phyloP scores from a whole-genome alignment of 257 asterid genomes.

The Solanum piurae region DNA sequence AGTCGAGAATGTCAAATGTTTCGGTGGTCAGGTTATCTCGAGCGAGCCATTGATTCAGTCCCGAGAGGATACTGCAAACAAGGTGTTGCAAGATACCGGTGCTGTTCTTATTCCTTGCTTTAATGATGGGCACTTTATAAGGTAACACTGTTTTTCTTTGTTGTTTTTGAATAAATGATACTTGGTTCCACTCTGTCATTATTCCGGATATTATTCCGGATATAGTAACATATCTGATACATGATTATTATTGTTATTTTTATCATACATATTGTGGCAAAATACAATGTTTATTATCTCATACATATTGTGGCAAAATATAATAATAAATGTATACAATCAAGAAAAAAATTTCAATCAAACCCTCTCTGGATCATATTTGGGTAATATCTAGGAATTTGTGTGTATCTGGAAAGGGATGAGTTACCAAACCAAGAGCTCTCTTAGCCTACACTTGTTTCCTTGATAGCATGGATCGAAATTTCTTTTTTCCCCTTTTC shows the following conservation, averaged over 20 bases:
- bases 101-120: constrained; percentile 83
- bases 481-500: background rate
- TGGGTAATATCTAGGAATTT: background rate
- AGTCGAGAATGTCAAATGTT: constrained; percentile 79
- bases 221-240: background rate
- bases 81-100: constrained; percentile 63
- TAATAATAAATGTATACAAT: background rate
- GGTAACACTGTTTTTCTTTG: constrained; percentile 24
- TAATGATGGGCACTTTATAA: constrained; percentile 66
- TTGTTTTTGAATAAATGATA: background rate
- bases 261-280: background rate
- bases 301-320: background rate
- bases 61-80: constrained; percentile 61
- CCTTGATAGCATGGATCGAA: background rate
- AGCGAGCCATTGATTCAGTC: constrained; percentile 60
- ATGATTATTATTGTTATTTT: background rate
- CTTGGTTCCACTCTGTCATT: background rate
- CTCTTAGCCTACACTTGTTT: background rate
- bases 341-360: background rate
- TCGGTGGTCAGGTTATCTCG: constrained; percentile 71
- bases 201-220: background rate
- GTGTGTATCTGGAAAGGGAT: background rate
- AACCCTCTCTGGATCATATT: background rate
- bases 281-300: background rate
- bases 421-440: background rate